Evolutionary conservation across 2,329 filamentous ascomycete species (phyloP).

Genomic region (Curvularia sp.): DNA sequence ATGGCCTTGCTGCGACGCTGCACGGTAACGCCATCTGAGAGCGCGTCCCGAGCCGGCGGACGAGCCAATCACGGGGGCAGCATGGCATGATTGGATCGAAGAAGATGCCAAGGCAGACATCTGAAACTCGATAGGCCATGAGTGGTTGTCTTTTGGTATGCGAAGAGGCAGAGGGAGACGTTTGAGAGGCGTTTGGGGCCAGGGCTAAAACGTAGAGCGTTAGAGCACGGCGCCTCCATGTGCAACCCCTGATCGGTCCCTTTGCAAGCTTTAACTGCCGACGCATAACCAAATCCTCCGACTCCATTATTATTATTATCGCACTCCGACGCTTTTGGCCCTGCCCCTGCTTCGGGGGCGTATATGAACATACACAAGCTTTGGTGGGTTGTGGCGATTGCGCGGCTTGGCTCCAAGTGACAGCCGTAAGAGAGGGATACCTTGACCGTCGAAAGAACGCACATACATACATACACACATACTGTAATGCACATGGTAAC

Average conservation of each 20-base stretch:
- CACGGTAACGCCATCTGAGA: conserved; percentile 34
- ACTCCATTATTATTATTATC: background rate
- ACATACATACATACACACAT: background rate
- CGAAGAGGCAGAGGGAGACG: conserved; percentile 27
- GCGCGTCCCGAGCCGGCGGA: conserved; percentile 40
- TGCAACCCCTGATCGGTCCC: conserved; percentile 8
- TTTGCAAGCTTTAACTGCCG: conserved; percentile 14
- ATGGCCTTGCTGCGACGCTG: conserved; percentile 43
- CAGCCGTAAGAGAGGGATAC: conserved; percentile 25
- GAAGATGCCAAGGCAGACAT: conserved; percentile 16
- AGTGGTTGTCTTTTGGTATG: conserved; percentile 32
- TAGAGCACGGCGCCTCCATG: conserved; percentile 31
- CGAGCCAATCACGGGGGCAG: conserved; percentile 40
- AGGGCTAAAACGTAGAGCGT: conserved; percentile 32
- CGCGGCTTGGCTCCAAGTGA: conserved; percentile 24
- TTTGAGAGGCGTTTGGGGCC: conserved; percentile 43
- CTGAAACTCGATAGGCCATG: conserved; percentile 44
- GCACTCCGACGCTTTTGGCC: conserved; percentile 12
- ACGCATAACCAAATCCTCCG: conserved; percentile 2
- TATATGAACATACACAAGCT: conserved; percentile 4
- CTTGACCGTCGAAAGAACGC: background rate
- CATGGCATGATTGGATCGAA: conserved; percentile 26
- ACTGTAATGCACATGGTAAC: background rate
- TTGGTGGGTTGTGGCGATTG: conserved; percentile 12
- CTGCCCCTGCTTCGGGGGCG: background rate